Evolutionary conservation across 164 flowering plant species (phyloP).

Genomic region (Akebia trifoliata): DNA sequence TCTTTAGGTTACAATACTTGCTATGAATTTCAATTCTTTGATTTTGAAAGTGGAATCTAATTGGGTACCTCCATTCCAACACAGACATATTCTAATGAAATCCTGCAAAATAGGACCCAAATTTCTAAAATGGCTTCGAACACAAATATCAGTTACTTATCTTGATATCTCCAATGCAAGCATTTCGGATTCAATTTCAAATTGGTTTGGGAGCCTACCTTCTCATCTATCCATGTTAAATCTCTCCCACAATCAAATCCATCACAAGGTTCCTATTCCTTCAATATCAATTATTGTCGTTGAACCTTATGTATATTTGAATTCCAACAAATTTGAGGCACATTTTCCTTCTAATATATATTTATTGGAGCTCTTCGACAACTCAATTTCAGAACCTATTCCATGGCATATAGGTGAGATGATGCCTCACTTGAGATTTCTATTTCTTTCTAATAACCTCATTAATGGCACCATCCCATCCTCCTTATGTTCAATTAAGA

Average conservation of each 20-base stretch:
- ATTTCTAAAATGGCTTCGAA: not conserved
- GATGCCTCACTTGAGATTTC: no score
- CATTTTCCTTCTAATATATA: not conserved
- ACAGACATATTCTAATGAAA: no score
- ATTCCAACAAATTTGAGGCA: constrained; percentile 4
- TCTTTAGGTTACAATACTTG: no score
- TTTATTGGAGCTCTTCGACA: constrained; percentile 5
- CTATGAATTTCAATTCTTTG: no score
- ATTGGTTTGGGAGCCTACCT: constrained; percentile 5
- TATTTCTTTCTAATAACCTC: no score
- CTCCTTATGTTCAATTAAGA: not conserved
- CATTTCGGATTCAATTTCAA: no score
- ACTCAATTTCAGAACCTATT: constrained; percentile 4
- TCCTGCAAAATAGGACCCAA: not conserved
- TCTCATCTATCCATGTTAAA: not conserved
- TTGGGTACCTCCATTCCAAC: no score
- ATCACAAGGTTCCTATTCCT: not conserved
- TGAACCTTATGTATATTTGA: not conserved
- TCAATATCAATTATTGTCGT: no score
- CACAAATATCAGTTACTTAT: not conserved
- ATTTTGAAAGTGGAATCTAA: no score
- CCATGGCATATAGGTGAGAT: no score
- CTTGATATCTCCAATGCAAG: constrained; percentile 1
- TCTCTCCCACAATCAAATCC: constrained; percentile 6
- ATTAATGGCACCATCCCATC: not conserved